Percentiles rank a stretch among this genome's conserved stretches.
Conservation (phyloP, 1,284 basidiomycete species). For the Heterobasidion occidentale region DNA sequence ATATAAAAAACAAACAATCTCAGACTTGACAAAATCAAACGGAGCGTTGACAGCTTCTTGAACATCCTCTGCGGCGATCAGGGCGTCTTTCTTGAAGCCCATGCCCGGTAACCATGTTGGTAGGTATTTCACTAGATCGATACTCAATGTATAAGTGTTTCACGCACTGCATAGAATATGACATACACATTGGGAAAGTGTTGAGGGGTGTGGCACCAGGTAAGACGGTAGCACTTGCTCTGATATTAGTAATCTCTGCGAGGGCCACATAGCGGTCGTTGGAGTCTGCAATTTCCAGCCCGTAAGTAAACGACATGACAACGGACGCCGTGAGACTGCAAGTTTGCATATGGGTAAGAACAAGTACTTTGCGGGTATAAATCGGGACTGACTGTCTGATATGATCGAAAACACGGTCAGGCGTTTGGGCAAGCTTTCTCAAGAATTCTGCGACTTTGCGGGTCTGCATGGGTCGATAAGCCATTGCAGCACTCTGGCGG, state of each 20-base stretch:
- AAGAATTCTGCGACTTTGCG: too few relatives aligned
- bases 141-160: too few relatives aligned
- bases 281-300: not conserved
- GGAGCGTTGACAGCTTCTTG: not conserved
- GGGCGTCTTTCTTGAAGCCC: not conserved
- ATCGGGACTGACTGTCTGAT: not conserved
- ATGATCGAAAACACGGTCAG: not conserved
- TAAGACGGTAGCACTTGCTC: not conserved
- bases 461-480: not conserved
- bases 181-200: not conserved
- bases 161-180: too few relatives aligned
- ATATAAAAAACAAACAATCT: not conserved
- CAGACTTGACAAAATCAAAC: not conserved
- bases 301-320: not conserved
- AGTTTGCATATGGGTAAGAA: too few relatives aligned
- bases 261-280: not conserved
- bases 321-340: not conserved
- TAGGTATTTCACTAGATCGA: not conserved
- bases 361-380: not conserved
- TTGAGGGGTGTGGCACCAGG: not conserved
- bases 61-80: not conserved
- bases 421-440: too few relatives aligned
- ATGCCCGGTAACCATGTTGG: not conserved
- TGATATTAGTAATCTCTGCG: not conserved
- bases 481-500: not conserved